These are phyloP conservation scores for Eimeria maxima DNA, from an alignment of 169 alveolate genomes.

Conservation along the genomic window DNA sequence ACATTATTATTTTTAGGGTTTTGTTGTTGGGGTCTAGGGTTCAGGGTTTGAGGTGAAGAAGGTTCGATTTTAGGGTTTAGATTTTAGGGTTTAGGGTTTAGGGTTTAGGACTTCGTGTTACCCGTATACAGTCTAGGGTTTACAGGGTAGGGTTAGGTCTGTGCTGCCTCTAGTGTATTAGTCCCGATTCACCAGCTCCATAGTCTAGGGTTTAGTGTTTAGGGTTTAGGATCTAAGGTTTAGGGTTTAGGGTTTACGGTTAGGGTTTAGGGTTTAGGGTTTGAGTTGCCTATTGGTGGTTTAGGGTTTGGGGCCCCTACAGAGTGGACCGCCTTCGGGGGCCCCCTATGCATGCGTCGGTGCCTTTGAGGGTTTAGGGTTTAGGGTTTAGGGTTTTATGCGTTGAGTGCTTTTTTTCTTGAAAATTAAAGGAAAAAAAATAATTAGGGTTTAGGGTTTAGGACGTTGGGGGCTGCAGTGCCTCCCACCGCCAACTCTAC, in stretches of 20 bases:
- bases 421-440: neutral
- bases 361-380: neutral
- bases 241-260: too few relatives aligned
- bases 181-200: neutral
- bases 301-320: neutral
- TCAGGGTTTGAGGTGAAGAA: too few relatives aligned
- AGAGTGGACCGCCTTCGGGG: neutral
- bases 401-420: neutral
- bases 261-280: slow-evolving; percentile 9
- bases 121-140: too few relatives aligned
- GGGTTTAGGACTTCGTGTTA: too few relatives aligned
- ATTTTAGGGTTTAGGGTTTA: too few relatives aligned
- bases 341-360: neutral
- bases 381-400: neutral
- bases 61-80: too few relatives aligned
- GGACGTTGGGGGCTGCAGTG: neutral
- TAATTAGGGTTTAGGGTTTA: slow-evolving; percentile 27
- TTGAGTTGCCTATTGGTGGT: too few relatives aligned
- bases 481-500: neutral
- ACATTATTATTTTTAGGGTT: neutral
- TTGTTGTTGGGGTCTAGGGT: too few relatives aligned
- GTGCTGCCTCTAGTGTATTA: too few relatives aligned
- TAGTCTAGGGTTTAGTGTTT: neutral
- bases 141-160: too few relatives aligned
- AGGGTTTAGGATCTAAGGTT: neutral